These are phyloP conservation scores for Xylaria castorea DNA, from an alignment of 495 filamentous ascomycete genomes.

Conservation along the genomic window DNA sequence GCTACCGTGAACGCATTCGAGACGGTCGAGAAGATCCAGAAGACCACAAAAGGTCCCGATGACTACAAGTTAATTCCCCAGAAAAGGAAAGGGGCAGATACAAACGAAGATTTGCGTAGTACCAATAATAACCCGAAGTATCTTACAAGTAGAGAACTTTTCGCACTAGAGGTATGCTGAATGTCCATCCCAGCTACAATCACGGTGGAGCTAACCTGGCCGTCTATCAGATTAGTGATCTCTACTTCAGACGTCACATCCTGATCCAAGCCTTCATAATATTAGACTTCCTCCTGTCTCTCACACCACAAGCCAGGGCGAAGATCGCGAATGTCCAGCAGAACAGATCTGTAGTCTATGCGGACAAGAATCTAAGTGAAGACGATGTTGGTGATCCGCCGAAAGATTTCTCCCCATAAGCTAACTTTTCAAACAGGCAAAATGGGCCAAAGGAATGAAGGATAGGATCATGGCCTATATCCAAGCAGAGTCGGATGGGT, in stretches of 20 bases:
- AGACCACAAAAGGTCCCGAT: slow-evolving; percentile 40
- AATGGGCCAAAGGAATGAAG: slow-evolving; percentile 80
- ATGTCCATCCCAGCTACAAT: background rate
- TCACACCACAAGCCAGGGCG: slow-evolving; percentile 81
- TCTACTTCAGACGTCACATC: slow-evolving; percentile 91
- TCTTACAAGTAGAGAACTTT: slow-evolving; percentile 90
- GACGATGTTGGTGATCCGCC: slow-evolving; percentile 71
- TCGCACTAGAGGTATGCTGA: slow-evolving; percentile 81
- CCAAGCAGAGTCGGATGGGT: slow-evolving; percentile 76
- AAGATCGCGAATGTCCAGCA: slow-evolving; percentile 71
- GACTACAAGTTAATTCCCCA: slow-evolving; percentile 39
- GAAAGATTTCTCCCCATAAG: slow-evolving; percentile 1
- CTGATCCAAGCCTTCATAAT: slow-evolving; percentile 93
- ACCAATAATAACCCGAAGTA: slow-evolving; percentile 88
- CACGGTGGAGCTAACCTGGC: slow-evolving; percentile 26
- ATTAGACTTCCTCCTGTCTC: slow-evolving; percentile 88
- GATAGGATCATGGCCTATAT: slow-evolving; percentile 78
- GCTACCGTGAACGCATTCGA: slow-evolving; percentile 81
- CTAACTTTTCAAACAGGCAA: slow-evolving; percentile 49
- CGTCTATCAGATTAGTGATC: slow-evolving; percentile 75
- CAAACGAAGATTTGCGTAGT: slow-evolving; percentile 61
- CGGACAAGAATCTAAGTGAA: slow-evolving; percentile 72
- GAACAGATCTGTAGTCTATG: slow-evolving; percentile 88
- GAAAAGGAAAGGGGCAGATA: slow-evolving; percentile 69
- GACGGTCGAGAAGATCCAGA: slow-evolving; percentile 73